These are phyloP conservation scores for Scheffersomyces stipitis DNA, from an alignment of 805 yeast genomes.

Conservation along the genomic window DNA sequence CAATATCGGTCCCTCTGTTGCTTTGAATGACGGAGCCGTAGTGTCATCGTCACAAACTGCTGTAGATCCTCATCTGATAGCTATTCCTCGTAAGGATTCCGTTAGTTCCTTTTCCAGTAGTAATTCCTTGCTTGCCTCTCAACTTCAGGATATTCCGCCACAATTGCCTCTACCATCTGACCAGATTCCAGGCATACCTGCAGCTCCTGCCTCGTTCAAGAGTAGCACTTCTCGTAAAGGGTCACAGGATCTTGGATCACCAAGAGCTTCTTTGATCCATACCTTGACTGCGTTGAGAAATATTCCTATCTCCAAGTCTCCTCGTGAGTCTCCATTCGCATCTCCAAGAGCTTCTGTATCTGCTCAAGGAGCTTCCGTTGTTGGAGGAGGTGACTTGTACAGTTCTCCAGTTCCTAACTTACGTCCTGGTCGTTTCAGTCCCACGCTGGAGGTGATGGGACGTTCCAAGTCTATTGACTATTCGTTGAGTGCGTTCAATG, in stretches of 20 bases:
- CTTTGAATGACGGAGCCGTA: not conserved
- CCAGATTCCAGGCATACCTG: constrained; percentile 45
- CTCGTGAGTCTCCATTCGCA: constrained; percentile 37
- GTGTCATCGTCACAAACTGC: constrained; percentile 9
- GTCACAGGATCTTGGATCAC: constrained; percentile 38
- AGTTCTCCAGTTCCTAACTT: constrained; percentile 19
- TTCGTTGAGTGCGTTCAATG: not conserved
- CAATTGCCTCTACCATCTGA: constrained; percentile 56
- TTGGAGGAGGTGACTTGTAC: constrained; percentile 11
- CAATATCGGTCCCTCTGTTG: constrained; percentile 18
- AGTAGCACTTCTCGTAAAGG: constrained; percentile 32
- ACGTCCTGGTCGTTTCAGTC: constrained; percentile 10
- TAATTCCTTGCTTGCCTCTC: constrained; percentile 27
- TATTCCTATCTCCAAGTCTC: constrained; percentile 35
- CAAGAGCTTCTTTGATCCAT: constrained; percentile 41
- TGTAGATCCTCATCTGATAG: constrained; percentile 4
- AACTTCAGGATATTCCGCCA: constrained; percentile 52
- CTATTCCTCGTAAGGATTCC: constrained; percentile 16
- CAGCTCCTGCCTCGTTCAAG: constrained; percentile 33
- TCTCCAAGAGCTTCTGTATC: constrained; percentile 53
- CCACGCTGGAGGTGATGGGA: not conserved
- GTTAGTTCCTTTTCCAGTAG: constrained; percentile 20
- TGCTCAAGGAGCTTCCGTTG: constrained; percentile 19
- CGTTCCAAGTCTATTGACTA: not conserved
- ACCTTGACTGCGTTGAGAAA: constrained; percentile 40